Evolutionary conservation across 495 filamentous ascomycete species (phyloP), one percentile per base, ranked within the genome.

Genomic region (Annulohypoxylon bovei): DNA sequence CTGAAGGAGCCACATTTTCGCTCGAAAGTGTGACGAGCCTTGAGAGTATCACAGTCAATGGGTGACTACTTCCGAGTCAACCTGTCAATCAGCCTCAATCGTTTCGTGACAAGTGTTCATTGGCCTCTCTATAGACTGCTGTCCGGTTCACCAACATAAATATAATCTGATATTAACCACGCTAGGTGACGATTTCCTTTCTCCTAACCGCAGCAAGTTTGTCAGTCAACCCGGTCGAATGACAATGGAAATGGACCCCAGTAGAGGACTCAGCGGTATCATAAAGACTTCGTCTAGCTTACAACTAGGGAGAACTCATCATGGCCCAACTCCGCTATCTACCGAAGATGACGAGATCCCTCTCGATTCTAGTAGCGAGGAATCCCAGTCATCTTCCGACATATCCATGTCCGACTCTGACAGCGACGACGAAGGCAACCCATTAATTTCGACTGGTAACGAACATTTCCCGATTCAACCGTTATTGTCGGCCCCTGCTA

Each of bases 11-110:
- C 62, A 66, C 52, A 71, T 58, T 66, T 66, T 66, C 55, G 5
- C 12, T 62, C 42, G 68, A 71, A 71, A 71, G 68, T 71, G 68
- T 71, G 62, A 66, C 62, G 68, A 35, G 68, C 68, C 68, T 71
- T 71, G 68, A 71, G 62, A 71, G 23, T 42, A 39, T 37, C 42
- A 47, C n/a, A 62, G 35, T 57, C 4, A 20, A 49, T 47, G 16
- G 20, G 22, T 18, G 42, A 47, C 20, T 52, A 4, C 23, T 59
- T 56, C 32, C 37, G 25, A 46, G n/a, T 50, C 23, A 22, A 47
- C 14, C 12, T 6, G 12, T 20, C 22, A 20, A 46, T 6, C 22
- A 11, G 37, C 57, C 60, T 60, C 30, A 61, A 35, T 27, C 52
- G 46, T 62, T 58, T 53, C 28, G 30, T 44, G 62, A 71, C 62